These are phyloP conservation scores for Sicyos edulis DNA, from an alignment of 306 rosid species.

Conservation along the genomic window DNA sequence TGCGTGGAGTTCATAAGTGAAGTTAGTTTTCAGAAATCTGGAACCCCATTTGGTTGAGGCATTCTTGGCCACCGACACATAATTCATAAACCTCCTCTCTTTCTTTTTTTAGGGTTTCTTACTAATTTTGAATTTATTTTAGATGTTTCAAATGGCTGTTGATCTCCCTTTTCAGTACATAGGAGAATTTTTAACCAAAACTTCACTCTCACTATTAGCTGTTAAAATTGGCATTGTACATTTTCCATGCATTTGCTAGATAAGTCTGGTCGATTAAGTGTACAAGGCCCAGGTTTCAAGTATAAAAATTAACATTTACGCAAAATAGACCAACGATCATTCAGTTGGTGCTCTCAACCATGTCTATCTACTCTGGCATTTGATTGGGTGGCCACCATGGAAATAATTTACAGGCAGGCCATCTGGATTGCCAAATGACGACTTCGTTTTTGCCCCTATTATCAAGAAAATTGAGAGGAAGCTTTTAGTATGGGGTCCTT, in stretches of 20 bases:
- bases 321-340: too few relatives aligned
- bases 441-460: too few relatives aligned
- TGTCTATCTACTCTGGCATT: too few relatives aligned
- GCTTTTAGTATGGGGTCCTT: neutral
- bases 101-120: neutral
- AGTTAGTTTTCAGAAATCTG: conserved; percentile 2
- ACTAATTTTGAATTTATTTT: neutral
- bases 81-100: neutral
- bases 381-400: too few relatives aligned
- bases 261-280: conserved; percentile 9
- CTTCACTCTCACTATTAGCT: neutral
- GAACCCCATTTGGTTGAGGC: neutral
- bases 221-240: neutral
- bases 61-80: neutral
- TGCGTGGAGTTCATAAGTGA: neutral
- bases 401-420: too few relatives aligned
- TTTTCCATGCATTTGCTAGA: neutral
- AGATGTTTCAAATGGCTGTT: neutral
- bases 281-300: neutral
- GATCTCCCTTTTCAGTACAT: neutral
- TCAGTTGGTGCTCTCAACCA: too few relatives aligned
- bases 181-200: too few relatives aligned
- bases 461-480: too few relatives aligned
- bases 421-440: too few relatives aligned
- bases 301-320: neutral